These are phyloP conservation scores for Lachnellula occidentalis DNA, from an alignment of 2,329 filamentous ascomycete genomes.

Conservation along the genomic window DNA sequence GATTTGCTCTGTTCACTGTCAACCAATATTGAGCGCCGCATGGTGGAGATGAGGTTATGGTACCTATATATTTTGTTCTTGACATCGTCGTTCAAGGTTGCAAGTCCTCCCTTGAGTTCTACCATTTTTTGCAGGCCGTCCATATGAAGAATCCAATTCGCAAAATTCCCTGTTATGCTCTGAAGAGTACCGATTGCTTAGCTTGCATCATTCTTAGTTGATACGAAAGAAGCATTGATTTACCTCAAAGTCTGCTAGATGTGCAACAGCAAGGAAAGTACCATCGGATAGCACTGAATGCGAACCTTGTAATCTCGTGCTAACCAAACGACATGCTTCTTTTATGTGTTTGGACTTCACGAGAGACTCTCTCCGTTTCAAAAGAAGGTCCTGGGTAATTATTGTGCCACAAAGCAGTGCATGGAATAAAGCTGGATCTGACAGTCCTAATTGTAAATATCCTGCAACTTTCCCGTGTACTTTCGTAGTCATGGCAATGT, in stretches of 20 bases:
- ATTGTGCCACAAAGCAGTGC: constrained; percentile 2
- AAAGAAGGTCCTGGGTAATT: background rate
- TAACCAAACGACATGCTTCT: background rate
- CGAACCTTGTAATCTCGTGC: background rate
- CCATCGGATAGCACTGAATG: background rate
- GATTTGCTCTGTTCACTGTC: background rate
- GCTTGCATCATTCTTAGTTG: background rate
- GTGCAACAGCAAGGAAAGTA: background rate
- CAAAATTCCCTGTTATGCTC: background rate
- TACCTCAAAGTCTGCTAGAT: background rate
- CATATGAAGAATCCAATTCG: background rate
- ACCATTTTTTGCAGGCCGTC: background rate
- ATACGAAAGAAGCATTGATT: background rate
- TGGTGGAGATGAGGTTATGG: no score
- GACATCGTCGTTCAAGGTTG: background rate
- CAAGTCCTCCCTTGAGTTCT: background rate
- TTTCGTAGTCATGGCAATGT: background rate
- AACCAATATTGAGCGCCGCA: no score
- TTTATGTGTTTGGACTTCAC: constrained; percentile 1
- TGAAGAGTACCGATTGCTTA: background rate
- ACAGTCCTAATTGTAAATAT: constrained; percentile 4
- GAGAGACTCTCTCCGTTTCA: background rate
- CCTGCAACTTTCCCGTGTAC: background rate
- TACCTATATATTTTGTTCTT: background rate
- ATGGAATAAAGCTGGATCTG: constrained; percentile 5